Percentiles rank a stretch among this genome's conserved stretches.
These are phyloP conservation scores for Leishmania martiniquensis DNA, from an alignment of 208 protist genomes.

Conservation along the genomic window DNA sequence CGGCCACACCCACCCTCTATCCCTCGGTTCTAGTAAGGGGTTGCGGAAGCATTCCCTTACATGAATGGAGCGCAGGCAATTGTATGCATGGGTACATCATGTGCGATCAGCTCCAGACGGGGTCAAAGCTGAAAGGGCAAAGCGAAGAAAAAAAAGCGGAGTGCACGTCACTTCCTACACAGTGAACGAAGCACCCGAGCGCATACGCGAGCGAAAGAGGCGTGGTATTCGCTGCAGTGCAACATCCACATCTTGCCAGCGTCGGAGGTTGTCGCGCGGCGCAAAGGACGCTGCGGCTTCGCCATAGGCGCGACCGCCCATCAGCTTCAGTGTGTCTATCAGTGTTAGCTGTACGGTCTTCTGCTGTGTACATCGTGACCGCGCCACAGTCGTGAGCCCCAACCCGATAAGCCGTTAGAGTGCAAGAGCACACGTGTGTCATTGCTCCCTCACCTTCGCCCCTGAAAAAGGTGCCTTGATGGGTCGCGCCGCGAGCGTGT, in stretches of 20 bases:
- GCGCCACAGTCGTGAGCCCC: neutral
- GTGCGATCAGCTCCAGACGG: neutral
- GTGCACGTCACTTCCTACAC: neutral
- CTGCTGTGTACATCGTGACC: neutral
- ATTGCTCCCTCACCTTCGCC: neutral
- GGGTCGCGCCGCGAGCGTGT: neutral
- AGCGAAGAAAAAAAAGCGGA: constrained; percentile 9
- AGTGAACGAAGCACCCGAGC: neutral
- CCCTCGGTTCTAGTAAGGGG: neutral
- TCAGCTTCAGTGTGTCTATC: neutral
- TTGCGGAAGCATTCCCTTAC: neutral
- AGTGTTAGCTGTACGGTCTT: neutral
- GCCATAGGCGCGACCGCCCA: neutral
- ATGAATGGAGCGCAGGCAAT: neutral
- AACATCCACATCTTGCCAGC: neutral
- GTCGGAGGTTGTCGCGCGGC: neutral
- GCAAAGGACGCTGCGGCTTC: no score
- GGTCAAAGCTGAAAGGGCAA: neutral
- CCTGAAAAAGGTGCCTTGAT: neutral
- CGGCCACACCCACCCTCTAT: neutral
- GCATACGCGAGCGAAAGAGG: neutral
- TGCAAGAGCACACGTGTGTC: neutral
- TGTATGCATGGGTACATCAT: constrained; percentile 4
- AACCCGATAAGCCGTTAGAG: neutral
- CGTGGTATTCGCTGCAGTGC: neutral